Conservation (phyloP, 1,284 basidiomycete genomes). For the Trichosporon sp. region DNA sequence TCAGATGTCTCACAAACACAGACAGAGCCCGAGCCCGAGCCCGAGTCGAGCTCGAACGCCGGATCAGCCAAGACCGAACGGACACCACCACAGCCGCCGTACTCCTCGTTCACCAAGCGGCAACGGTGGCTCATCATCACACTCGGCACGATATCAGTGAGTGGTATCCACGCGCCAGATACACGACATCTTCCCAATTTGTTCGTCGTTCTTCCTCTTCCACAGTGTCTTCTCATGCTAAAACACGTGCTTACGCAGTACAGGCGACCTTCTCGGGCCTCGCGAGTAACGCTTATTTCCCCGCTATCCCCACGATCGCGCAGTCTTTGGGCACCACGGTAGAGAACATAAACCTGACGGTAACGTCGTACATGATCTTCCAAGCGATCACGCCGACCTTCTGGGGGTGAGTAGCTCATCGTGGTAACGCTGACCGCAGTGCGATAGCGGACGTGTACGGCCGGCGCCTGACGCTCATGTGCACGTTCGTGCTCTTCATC, state of each 20-base stretch:
- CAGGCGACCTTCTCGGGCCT: constrained; percentile 48
- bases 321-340: no score
- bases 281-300: no score
- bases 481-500: constrained; percentile 22
- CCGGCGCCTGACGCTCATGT: constrained; percentile 20
- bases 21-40: no score
- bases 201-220: no score
- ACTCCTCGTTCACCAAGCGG: not conserved
- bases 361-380: constrained; percentile 75
- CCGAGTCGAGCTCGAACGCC: no score
- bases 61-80: not conserved
- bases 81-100: not conserved
- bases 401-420: no score
- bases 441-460: constrained; percentile 22
- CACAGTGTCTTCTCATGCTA: no score
- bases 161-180: no score
- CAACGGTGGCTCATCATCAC: not conserved
- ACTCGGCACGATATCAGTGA: constrained; percentile 19
- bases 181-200: no score
- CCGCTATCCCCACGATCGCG: no score
- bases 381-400: constrained; percentile 71
- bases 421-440: constrained; percentile 15
- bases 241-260: no score
- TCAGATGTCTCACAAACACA: no score
- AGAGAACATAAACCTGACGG: constrained; percentile 71